Conservation (phyloP, 2,329 filamentous ascomycete genomes). For the Zasmidium cellare region DNA sequence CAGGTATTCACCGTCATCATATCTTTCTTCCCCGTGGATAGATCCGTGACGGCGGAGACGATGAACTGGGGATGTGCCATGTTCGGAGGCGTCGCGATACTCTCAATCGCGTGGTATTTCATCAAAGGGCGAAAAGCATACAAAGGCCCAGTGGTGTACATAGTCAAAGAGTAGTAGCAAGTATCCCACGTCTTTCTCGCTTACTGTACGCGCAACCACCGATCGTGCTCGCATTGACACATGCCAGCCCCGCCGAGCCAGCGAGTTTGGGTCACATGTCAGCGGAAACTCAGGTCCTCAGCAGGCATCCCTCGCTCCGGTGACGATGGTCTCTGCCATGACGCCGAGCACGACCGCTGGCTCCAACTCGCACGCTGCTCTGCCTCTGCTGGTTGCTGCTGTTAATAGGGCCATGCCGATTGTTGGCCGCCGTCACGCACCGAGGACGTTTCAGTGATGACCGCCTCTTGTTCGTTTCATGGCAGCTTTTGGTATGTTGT, state of each 20-base stretch:
- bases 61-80: constrained; percentile 25
- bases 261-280: not conserved
- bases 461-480: constrained; percentile 10
- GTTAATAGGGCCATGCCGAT: not conserved
- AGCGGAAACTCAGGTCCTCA: not conserved
- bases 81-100: constrained; percentile 16
- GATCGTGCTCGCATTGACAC: not conserved
- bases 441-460: not conserved
- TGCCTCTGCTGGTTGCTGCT: not conserved
- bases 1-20: constrained; percentile 12
- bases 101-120: constrained; percentile 12
- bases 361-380: not conserved
- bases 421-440: not conserved
- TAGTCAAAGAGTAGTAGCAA: constrained; percentile 1
- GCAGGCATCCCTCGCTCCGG: not conserved
- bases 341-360: not conserved
- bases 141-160: constrained; percentile 15
- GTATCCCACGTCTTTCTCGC: not conserved
- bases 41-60: constrained; percentile 11
- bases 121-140: constrained; percentile 15
- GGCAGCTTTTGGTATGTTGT: constrained; percentile 24
- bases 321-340: not conserved
- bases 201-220: not conserved
- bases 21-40: constrained; percentile 20
- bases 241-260: not conserved